These are phyloP conservation scores for Pseudozyma flocculosa DNA, from an alignment of 1,284 basidiomycete genomes.

Conservation along the genomic window DNA sequence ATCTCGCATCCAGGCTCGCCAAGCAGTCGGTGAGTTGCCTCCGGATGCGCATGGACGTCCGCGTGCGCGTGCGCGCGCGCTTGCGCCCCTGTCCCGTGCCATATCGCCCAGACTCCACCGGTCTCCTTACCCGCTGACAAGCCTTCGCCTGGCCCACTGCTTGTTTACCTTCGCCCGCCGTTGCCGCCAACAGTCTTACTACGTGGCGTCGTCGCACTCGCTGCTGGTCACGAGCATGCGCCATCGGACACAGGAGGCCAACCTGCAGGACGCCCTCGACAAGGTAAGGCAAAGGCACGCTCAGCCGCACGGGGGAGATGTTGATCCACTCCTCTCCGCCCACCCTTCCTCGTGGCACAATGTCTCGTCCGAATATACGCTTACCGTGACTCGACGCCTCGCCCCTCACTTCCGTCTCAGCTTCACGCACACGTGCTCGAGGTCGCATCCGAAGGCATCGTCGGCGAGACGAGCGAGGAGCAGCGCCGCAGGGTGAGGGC, in stretches of 20 bases:
- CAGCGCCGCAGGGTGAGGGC: constrained; percentile 15
- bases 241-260: constrained; percentile 27
- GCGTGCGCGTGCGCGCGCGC: no score
- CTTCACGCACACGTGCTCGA: constrained; percentile 29
- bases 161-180: neutral
- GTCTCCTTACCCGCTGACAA: no score
- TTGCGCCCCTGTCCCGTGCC: no score
- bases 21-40: constrained; percentile 9
- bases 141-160: no score
- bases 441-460: constrained; percentile 17
- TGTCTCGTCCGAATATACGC: no score
- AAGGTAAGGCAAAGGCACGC: constrained; percentile 2
- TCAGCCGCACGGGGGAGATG: no score
- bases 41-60: no score
- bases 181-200: constrained; percentile 9
- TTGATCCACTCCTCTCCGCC: no score
- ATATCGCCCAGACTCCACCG: no score
- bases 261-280: constrained; percentile 31
- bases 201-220: constrained; percentile 31
- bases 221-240: constrained; percentile 23
- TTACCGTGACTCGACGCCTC: no score
- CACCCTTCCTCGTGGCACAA: no score
- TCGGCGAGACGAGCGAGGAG: constrained; percentile 28
- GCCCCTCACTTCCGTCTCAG: neutral
- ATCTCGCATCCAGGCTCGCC: constrained; percentile 22